Evolutionary conservation across 768 basidiomycete species (phyloP).

Genomic region (Hemileccinum rubropunctum): DNA sequence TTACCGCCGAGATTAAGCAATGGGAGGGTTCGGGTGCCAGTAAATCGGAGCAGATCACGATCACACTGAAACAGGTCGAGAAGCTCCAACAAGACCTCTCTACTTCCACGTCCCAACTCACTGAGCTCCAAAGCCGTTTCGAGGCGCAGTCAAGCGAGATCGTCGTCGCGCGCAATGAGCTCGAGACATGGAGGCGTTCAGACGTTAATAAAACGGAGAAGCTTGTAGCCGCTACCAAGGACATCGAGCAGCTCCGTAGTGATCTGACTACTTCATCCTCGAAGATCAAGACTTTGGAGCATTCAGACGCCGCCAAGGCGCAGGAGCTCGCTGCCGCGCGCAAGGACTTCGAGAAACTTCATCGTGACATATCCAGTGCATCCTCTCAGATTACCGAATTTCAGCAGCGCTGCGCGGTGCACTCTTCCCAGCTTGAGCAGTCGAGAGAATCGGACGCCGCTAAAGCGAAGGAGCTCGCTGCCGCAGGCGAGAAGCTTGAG

Average conservation of each 20-base stretch:
- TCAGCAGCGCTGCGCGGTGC: no score
- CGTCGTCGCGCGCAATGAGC: not conserved
- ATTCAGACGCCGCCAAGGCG: not conserved
- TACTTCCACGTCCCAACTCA: not conserved
- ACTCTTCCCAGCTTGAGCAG: not conserved
- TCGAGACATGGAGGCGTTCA: slow-evolving; percentile 1
- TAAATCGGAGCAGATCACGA: not conserved
- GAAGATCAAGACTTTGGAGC: not conserved
- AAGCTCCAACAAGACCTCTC: not conserved
- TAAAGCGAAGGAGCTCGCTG: not conserved
- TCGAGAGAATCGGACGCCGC: not conserved
- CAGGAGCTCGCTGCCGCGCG: not conserved
- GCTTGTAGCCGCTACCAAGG: not conserved
- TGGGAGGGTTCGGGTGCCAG: not conserved
- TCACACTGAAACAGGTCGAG: not conserved
- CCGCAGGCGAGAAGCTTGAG: not conserved
- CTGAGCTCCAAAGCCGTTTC: not conserved
- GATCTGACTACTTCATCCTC: not conserved
- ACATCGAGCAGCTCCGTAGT: not conserved
- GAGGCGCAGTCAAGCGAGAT: not conserved
- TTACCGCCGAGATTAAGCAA: not conserved
- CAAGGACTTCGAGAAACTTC: slow-evolving; percentile 2
- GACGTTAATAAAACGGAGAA: not conserved
- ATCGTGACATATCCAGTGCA: not conserved
- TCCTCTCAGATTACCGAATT: no score